Conservation (phyloP, 2,329 filamentous ascomycete species). For the Alternaria consortialis region DNA sequence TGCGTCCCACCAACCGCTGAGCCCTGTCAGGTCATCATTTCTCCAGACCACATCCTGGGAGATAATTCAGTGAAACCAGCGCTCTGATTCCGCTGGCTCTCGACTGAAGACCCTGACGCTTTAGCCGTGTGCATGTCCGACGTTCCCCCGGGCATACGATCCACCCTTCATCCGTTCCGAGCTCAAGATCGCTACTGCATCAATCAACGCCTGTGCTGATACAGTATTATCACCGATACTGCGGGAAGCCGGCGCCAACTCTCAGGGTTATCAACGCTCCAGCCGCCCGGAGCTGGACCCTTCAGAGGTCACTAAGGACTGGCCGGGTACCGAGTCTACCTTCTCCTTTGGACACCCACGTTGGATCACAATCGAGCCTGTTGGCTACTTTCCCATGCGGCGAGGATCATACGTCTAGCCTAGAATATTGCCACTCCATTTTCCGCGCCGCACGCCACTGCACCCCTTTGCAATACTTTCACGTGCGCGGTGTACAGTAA, state of each 20-base stretch:
- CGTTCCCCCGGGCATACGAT: conserved; percentile 13
- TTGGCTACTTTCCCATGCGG: conserved; percentile 32
- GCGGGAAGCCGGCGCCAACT: conserved; percentile 28
- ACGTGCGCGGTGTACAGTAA: conserved; percentile 38
- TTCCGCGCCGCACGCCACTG: conserved; percentile 32
- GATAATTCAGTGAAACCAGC: conserved; percentile 10
- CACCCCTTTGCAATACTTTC: conserved; percentile 37
- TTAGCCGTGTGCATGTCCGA: conserved; percentile 11
- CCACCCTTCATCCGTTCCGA: conserved; percentile 16
- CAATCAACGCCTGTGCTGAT: conserved; percentile 23
- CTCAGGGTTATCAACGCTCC: conserved; percentile 29
- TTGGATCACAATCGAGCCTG: conserved; percentile 31
- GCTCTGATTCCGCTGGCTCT: conserved; percentile 7
- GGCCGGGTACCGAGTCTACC: conserved; percentile 23
- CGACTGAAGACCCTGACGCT: conserved; percentile 13
- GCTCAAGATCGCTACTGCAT: conserved; percentile 25
- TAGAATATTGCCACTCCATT: conserved; percentile 22
- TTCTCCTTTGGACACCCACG: conserved; percentile 19
- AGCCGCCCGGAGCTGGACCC: conserved; percentile 36
- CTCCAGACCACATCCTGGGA: conserved; percentile 8
- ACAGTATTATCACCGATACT: conserved; percentile 22
- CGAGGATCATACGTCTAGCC: conserved; percentile 29
- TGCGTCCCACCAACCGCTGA: conserved; percentile 21
- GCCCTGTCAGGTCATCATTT: not conserved
- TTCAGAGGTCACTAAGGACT: conserved; percentile 30